Percentiles rank a stretch among this genome's conserved stretches.
Conservation (phyloP, 352 stramenopile genomes). For the Phytophthora sp. region DNA sequence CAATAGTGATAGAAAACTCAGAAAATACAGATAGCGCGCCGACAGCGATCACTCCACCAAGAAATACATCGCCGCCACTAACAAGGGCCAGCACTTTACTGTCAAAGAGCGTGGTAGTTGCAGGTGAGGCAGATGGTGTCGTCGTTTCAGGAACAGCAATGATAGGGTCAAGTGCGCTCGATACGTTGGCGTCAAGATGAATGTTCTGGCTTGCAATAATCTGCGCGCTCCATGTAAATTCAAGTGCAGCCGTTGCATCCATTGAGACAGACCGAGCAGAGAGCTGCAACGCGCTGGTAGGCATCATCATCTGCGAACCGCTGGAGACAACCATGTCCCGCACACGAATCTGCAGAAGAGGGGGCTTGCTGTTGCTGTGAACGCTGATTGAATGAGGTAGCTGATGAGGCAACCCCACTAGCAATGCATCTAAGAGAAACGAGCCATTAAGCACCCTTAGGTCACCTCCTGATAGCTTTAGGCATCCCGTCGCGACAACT, state of each 20-base stretch:
- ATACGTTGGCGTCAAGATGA: conserved; percentile 59
- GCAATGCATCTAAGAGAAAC: conserved; percentile 50
- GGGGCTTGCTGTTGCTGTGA: conserved; percentile 27
- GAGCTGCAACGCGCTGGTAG: conserved; percentile 42
- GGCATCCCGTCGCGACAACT: conserved; percentile 45
- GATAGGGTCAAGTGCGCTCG: conserved; percentile 36
- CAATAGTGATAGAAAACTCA: conserved; percentile 57
- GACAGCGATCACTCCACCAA: conserved; percentile 56
- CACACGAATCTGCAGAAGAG: conserved; percentile 41
- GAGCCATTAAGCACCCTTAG: conserved; percentile 57
- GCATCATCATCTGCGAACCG: conserved; percentile 50
- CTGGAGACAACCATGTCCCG: conserved; percentile 52
- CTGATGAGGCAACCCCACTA: conserved; percentile 25
- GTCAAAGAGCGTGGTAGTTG: conserved; percentile 18
- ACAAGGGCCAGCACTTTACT: conserved; percentile 52
- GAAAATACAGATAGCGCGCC: conserved; percentile 59
- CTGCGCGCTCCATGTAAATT: conserved; percentile 49
- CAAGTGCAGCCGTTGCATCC: conserved; percentile 52
- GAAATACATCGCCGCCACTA: conserved; percentile 59
- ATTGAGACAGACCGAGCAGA: conserved; percentile 54
- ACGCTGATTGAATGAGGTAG: conserved; percentile 30
- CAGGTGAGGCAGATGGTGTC: conserved; percentile 7
- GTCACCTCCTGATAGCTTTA: conserved; percentile 46
- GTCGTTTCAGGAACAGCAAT: conserved; percentile 13
- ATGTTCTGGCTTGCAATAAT: conserved; percentile 54